Conservation (phyloP, 2,329 filamentous ascomycete species). For the Trichoderma sp. region DNA sequence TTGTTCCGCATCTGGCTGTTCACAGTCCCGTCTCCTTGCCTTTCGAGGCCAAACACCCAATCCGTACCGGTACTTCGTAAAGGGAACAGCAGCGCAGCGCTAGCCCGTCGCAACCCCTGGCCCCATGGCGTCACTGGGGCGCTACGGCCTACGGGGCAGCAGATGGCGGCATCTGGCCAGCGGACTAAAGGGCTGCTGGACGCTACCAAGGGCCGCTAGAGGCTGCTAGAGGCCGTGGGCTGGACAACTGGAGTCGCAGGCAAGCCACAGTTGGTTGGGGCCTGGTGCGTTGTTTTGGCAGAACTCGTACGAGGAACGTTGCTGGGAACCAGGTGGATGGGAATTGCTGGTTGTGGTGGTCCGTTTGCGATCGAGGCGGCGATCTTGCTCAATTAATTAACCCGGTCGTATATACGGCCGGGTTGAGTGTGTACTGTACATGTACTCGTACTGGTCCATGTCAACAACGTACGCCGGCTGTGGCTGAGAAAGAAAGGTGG, state of each 20-base stretch:
- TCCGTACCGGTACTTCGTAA: background rate
- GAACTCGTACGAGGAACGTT: background rate
- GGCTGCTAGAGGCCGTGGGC: background rate
- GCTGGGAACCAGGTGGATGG: background rate
- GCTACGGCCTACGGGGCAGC: constrained; percentile 9
- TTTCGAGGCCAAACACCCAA: background rate
- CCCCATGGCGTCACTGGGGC: constrained; percentile 28
- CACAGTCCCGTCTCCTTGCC: background rate
- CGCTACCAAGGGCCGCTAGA: background rate
- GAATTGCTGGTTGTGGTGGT: background rate
- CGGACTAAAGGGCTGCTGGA: background rate
- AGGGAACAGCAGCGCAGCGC: background rate
- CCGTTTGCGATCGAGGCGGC: constrained; percentile 9
- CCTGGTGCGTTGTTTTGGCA: background rate
- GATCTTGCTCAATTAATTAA: background rate
- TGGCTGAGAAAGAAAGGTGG: background rate
- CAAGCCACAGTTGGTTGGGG: background rate
- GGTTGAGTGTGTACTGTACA: background rate
- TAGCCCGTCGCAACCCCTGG: constrained; percentile 23
- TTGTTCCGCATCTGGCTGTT: background rate
- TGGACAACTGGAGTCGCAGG: background rate
- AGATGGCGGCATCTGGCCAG: constrained; percentile 16
- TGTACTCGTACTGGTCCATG: background rate
- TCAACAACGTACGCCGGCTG: background rate
- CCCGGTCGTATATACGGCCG: background rate